Conservation (phyloP, 192 early-diverging fungal species). For the Backusella tarrabulga region DNA sequence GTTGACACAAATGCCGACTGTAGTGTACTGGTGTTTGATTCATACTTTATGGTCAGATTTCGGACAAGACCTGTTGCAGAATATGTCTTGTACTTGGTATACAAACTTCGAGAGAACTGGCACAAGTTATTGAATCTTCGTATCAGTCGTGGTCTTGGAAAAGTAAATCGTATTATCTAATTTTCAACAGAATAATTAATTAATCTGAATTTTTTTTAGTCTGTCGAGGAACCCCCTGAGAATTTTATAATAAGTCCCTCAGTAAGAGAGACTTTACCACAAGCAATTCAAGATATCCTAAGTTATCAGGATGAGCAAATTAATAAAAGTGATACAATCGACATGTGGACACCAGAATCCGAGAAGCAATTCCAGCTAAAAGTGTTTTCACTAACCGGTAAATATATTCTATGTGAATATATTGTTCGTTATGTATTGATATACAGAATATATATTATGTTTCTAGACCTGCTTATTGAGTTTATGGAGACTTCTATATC, state of each 20-base stretch:
- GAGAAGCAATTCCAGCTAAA: slow-evolving; percentile 17
- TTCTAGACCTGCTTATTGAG: slow-evolving; percentile 22
- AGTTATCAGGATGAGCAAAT: slow-evolving; percentile 10
- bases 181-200: background rate
- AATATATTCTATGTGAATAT: background rate
- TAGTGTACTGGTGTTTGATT: slow-evolving; percentile 55
- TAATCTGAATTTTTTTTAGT: background rate
- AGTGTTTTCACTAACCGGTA: slow-evolving; percentile 21
- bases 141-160: slow-evolving; percentile 23
- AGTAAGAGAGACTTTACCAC: slow-evolving; percentile 11
- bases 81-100: slow-evolving; percentile 43
- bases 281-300: slow-evolving; percentile 26
- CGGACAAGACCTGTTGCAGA: slow-evolving; percentile 35
- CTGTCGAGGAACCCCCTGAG: background rate
- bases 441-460: background rate
- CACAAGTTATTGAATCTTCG: slow-evolving; percentile 33
- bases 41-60: slow-evolving; percentile 55
- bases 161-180: slow-evolving; percentile 16
- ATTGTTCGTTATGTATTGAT: background rate
- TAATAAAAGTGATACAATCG: background rate
- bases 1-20: slow-evolving; percentile 61
- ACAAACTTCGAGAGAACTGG: slow-evolving; percentile 54
- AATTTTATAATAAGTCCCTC: slow-evolving; percentile 11
- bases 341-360: slow-evolving; percentile 18
- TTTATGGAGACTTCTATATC: slow-evolving; percentile 37